A percentile compares a stretch with the other conserved stretches of the same genome.
phyloP scores from a whole-genome alignment of 345 rosid genomes.

The Citrus sinensis region DNA sequence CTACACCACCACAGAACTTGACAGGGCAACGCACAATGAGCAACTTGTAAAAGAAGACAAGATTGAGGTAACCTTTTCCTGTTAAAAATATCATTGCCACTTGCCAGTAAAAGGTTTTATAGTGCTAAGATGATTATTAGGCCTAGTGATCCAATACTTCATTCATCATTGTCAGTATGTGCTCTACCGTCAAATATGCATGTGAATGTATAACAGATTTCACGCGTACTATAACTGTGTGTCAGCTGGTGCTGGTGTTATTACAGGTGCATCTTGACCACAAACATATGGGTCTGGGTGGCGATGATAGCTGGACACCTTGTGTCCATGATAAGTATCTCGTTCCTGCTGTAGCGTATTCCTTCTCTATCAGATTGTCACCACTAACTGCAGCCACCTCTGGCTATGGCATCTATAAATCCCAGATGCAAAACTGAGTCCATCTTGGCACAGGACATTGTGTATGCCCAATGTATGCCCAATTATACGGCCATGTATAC shows the following conservation, averaged over 20 bases:
- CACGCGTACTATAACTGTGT: neutral
- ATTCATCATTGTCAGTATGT: neutral
- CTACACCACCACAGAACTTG: conserved; percentile 62
- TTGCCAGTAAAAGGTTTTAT: neutral
- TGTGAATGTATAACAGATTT: neutral
- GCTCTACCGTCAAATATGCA: too few species aligned
- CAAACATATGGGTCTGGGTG: conserved; percentile 84
- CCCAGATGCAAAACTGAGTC: conserved; percentile 43
- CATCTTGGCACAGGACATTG: neutral
- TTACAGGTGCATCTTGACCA: conserved; percentile 93
- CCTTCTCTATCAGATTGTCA: conserved; percentile 62
- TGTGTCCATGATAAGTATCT: conserved; percentile 72
- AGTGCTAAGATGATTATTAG: neutral
- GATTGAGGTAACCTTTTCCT: conserved; percentile 56
- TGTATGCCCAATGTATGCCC: neutral
- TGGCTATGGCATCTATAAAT: conserved; percentile 48
- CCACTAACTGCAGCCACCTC: conserved; percentile 57
- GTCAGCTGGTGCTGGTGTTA: neutral
- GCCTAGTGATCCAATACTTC: neutral
- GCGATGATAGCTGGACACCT: conserved; percentile 96
- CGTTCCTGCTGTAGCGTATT: conserved; percentile 66
- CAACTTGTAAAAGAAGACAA: conserved; percentile 60
- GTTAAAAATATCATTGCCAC: neutral
- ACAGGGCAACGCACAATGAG: conserved; percentile 70
- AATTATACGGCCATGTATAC: neutral